Evolutionary conservation across 2,329 filamentous ascomycete genomes (phyloP), one percentile per base, ranked within the genome.

Genomic region (Clonostachys rhizophaga): DNA sequence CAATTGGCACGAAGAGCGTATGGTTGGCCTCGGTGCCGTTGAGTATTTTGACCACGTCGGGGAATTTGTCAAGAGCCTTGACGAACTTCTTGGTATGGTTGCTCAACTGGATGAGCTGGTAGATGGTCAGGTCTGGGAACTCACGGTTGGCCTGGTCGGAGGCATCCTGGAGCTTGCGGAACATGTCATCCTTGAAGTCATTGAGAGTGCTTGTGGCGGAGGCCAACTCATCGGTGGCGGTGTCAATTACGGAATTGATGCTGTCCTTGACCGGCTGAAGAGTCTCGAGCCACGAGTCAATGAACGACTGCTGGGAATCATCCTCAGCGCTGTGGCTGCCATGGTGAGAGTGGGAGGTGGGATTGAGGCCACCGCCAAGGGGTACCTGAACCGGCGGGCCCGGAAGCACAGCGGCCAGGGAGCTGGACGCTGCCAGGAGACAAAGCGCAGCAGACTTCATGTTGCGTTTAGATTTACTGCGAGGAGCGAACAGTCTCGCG

Each of bases 1-100:
- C 82, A 2, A 80, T 83, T 0, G 91, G 91, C 3, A 88, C 87
- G 58, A 96, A 95, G 44, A 94, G 67, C 1, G 91, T 96, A 59
- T 86, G 81, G 64, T 92, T 91, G 16, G 79, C 72, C 35, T 78
- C 68, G 2, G 88, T 92, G 58, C 79, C 79, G 67, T 95, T 94
- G 30, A 96, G 78, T 5, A 83, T 64, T 46, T 86, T 65, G 35
- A 92, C 83, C 1, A 96, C 70, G 45, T 89, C 81, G 1, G 83
- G 76, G 60, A 87, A 84, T 50, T 90, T 76, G 51, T 86, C 76
- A 55, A 96, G 78, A n/a, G 91, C 71, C 60, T 86, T 79, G 30
- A 86, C 83, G 41, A 96, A 85, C 64, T 84, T 87, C 43, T 81
- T 87, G 2, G 89, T 91, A 67, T 89, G 79, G 58, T 91, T 87